Evolutionary conservation across 2,329 filamentous ascomycete genomes (phyloP), one percentile per base, ranked within the genome.

Genomic region (Fusarium liriodendri): DNA sequence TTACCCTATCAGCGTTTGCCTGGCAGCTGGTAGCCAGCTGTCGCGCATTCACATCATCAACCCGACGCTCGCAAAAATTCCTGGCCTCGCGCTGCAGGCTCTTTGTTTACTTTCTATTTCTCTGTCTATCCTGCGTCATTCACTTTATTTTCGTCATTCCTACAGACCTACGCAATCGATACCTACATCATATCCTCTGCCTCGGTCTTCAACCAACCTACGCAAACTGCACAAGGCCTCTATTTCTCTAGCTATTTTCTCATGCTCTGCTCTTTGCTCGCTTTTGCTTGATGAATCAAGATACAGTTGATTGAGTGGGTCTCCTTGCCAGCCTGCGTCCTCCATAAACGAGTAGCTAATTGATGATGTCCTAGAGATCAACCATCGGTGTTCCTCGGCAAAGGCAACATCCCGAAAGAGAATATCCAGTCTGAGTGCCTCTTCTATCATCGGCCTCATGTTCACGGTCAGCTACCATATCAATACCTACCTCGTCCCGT

Each of bases 1-100:
- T 52, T 64, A 47, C 52, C 40, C 73, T 69, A 60, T 37, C 33
- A 66, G 58, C 47, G 54, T 54, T 45, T 58, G 33, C 20, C 61
- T 64, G 58, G 45, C 71, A 72, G 65, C 64, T 74, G 71, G 35
- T 38, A n/a, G 37, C 60, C 71, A 69, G 68, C 64, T 74, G 71
- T 55, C 64, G 35, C 47, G 33, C 64, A 69, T 72, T 64, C 71
- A 74, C 61, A 14, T 65, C 54, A 20, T n/a, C 57, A 58, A 10
- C 52, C 13, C 35, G 52, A 54, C 38, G 29, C 5, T 37, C 42
- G 2, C 16, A 33, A 47, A 52, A 52, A 32, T 52, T 16, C 1
- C 14, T 18, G 11, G 35, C 29, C 66, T 62, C 29, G 25, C 35
- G 33, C 54, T 14, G 40, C 27, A 32, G 33, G 10, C 5, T 18